phyloP scores from a whole-genome alignment of 2,329 filamentous ascomycete species.

The Colletotrichum sansevieriae region DNA sequence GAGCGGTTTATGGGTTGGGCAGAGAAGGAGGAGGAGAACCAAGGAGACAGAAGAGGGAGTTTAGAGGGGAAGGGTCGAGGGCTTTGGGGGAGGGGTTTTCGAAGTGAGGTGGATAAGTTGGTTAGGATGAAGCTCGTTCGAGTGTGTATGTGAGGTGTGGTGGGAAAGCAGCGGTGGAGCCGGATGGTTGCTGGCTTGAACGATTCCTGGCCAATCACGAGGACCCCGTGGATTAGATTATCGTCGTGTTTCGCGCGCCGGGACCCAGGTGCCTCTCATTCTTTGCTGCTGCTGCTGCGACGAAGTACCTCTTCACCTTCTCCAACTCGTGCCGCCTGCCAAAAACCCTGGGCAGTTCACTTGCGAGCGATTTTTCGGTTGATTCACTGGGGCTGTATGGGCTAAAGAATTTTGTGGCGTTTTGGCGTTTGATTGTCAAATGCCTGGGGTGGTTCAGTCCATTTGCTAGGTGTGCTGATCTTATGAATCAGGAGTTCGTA shows the following conservation, averaged over 20 bases:
- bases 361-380: no score
- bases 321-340: no score
- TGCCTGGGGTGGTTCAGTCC: constrained; percentile 1
- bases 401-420: constrained; percentile 34
- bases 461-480: not conserved
- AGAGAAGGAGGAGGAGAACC: not conserved
- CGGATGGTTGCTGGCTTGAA: not conserved
- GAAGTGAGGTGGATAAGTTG: not conserved
- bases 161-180: not conserved
- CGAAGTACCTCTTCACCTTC: no score
- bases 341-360: no score
- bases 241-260: constrained; percentile 31
- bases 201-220: constrained; percentile 29
- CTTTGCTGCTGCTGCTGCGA: not conserved
- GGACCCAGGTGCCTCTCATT: not conserved
- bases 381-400: not conserved
- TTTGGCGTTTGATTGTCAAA: constrained; percentile 33
- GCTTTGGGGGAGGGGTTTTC: not conserved
- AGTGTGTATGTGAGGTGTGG: no score
- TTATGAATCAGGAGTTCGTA: constrained; percentile 10
- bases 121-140: constrained; percentile 7
- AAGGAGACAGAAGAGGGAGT: not conserved
- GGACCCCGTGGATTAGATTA: constrained; percentile 15
- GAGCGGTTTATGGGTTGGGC: not conserved
- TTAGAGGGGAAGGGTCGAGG: not conserved